A percentile compares a stretch with the other conserved stretches of the same genome.
These are phyloP conservation scores for Cytospora paraplurivora DNA, from an alignment of 2,329 filamentous ascomycete species.

Conservation along the genomic window DNA sequence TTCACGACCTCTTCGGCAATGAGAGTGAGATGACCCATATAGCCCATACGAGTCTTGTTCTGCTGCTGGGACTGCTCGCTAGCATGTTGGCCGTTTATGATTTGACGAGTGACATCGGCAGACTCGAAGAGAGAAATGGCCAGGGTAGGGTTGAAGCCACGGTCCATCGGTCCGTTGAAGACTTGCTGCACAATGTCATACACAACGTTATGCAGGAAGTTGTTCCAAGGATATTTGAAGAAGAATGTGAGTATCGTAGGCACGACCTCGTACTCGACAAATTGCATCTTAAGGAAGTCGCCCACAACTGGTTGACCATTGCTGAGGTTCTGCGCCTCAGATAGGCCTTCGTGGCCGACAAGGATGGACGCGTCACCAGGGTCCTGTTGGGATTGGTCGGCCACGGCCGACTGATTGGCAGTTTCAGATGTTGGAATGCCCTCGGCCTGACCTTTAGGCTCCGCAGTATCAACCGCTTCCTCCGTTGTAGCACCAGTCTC, in stretches of 20 bases:
- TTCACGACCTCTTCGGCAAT: conserved; percentile 99
- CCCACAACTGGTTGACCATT: conserved; percentile 74
- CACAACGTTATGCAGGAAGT: conserved; percentile 98
- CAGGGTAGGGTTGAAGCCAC: conserved; percentile 85
- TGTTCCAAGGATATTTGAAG: conserved; percentile 99
- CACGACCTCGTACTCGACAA: conserved; percentile 91
- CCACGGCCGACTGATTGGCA: conserved; percentile 17
- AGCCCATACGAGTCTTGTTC: conserved; percentile 88
- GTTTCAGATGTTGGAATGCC: conserved; percentile 3
- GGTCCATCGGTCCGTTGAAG: conserved; percentile 97
- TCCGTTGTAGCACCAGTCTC: conserved; percentile 15
- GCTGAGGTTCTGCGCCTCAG: conserved; percentile 29
- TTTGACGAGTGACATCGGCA: conserved; percentile 85
- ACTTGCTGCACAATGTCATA: conserved; percentile 99
- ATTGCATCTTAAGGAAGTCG: conserved; percentile 92
- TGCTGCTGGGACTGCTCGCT: conserved; percentile 84
- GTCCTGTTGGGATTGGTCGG: conserved; percentile 26
- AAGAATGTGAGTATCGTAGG: conserved; percentile 97
- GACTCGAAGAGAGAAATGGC: conserved; percentile 92
- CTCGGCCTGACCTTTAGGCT: conserved; percentile 8
- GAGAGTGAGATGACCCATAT: conserved; percentile 96
- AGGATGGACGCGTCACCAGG: conserved; percentile 37
- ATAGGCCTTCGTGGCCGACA: conserved; percentile 32
- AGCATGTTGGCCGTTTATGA: conserved; percentile 84
- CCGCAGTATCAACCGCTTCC: conserved; percentile 3